These are phyloP conservation scores for Alternaria incomplexa DNA, from an alignment of 2,329 filamentous ascomycete species.

Conservation along the genomic window DNA sequence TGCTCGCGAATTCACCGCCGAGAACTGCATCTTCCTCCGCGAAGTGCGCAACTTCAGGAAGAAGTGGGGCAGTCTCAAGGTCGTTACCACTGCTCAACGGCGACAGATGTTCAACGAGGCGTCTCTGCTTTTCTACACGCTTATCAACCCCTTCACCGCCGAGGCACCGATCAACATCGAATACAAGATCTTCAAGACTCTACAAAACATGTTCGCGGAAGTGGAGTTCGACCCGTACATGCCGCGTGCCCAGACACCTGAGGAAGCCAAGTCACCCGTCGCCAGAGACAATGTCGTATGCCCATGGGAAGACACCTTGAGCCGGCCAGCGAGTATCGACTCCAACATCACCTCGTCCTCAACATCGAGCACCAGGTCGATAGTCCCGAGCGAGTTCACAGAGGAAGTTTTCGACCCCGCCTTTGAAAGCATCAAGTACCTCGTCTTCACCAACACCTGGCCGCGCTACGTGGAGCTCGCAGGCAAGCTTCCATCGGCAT, in stretches of 20 bases:
- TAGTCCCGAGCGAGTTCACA: conserved; percentile 45
- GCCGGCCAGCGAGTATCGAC: conserved; percentile 40
- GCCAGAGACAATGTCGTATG: conserved; percentile 45
- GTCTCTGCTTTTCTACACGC: conserved; percentile 47
- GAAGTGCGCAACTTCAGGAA: conserved; percentile 47
- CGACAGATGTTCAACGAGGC: conserved; percentile 48
- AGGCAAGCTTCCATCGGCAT: conserved; percentile 17
- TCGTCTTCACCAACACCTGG: conserved; percentile 49
- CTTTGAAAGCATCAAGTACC: conserved; percentile 48
- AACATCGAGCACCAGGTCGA: conserved; percentile 28
- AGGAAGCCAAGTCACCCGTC: conserved; percentile 28
- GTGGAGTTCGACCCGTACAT: conserved; percentile 47
- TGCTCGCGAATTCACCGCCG: conserved; percentile 45
- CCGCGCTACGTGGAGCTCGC: conserved; percentile 44
- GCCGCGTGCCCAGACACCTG: conserved; percentile 33
- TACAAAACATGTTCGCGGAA: conserved; percentile 39
- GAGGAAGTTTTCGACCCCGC: conserved; percentile 44
- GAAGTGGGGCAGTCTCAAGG: conserved; percentile 38
- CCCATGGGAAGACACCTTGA: conserved; percentile 45
- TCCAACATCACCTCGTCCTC: conserved; percentile 33
- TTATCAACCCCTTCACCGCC: conserved; percentile 47
- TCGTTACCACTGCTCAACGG: conserved; percentile 39
- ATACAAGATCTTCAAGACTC: conserved; percentile 47
- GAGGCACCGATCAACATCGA: conserved; percentile 49
- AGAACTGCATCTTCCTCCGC: conserved; percentile 48